Conservation (phyloP, 345 rosid species). For the Isatis tinctoria region DNA sequence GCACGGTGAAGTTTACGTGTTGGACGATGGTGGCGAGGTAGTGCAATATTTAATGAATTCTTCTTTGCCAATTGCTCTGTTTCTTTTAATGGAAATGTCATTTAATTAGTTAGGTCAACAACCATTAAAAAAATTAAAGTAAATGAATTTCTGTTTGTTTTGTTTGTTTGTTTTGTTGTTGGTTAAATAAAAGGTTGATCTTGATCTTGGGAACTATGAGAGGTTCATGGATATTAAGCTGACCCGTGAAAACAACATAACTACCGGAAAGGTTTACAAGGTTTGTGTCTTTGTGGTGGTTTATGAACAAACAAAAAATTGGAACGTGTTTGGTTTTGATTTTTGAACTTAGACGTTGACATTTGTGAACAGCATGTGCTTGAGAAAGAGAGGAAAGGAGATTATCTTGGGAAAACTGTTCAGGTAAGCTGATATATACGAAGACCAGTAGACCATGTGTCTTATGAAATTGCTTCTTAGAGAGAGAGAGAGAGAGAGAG, state of each 20-base stretch:
- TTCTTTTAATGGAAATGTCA: background rate
- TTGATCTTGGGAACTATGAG: constrained; percentile 99
- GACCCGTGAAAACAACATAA: constrained; percentile 86
- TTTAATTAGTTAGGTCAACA: background rate
- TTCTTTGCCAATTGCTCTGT: background rate
- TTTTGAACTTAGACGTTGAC: background rate
- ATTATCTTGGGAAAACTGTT: constrained; percentile 94
- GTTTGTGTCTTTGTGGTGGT: constrained; percentile 35
- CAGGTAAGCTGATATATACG: constrained; percentile 45
- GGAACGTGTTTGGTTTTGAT: background rate
- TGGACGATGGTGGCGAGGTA: constrained; percentile 96
- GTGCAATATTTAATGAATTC: background rate
- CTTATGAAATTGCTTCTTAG: background rate
- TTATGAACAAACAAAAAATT: background rate
- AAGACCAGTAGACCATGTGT: constrained; percentile 8
- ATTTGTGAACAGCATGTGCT: constrained; percentile 60
- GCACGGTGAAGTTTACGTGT: constrained; percentile 85
- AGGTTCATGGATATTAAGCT: constrained; percentile 81
- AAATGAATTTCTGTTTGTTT: too few species aligned
- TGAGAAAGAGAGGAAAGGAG: constrained; percentile 91
- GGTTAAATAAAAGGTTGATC: constrained; percentile 64
- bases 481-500: background rate
- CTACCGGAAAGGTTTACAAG: constrained; percentile 93
- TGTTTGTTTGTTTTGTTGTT: background rate
- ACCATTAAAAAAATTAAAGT: background rate